Conservation (phyloP, 306 rosid genomes). For the Glycine latifolia region DNA sequence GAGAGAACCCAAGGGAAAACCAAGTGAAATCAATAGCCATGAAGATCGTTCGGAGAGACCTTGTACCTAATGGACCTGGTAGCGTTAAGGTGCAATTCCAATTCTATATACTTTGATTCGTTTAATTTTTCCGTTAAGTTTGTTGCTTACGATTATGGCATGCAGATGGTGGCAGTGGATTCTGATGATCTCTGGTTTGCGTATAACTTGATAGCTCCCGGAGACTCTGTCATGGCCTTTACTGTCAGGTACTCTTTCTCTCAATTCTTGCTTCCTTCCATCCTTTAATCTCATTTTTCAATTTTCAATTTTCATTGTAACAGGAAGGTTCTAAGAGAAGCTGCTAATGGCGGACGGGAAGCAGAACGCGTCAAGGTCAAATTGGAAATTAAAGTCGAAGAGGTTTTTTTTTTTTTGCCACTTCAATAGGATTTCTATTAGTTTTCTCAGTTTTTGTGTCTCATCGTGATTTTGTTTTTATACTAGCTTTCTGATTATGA, state of each 20-base stretch:
- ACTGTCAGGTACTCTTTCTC: conserved; percentile 74
- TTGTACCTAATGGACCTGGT: conserved; percentile 78
- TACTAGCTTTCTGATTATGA: conserved; percentile 91
- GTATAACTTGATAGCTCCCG: conserved; percentile 86
- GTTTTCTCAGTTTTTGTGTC: not conserved
- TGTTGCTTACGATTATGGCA: not conserved
- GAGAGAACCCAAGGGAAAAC: not conserved
- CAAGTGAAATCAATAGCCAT: conserved; percentile 29
- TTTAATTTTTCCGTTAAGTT: not conserved
- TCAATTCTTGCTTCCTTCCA: not conserved
- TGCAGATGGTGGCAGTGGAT: conserved; percentile 92
- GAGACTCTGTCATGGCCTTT: conserved; percentile 83
- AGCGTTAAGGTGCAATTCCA: conserved; percentile 77
- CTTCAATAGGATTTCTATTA: conserved; percentile 1
- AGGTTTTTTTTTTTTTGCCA: conserved; percentile 46
- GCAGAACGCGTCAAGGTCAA: conserved; percentile 88
- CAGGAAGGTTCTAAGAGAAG: conserved; percentile 91
- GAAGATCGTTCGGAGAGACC: conserved; percentile 85
- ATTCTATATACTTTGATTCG: not conserved
- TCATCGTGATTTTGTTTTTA: not conserved
- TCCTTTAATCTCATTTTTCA: not conserved
- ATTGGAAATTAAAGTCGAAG: conserved; percentile 88
- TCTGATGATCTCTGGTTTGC: conserved; percentile 94
- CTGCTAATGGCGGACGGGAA: conserved; percentile 86
- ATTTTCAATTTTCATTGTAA: conserved; percentile 16